Evolutionary conservation across 306 rosid genomes (phyloP).

Genomic region (Prosopis cineraria): DNA sequence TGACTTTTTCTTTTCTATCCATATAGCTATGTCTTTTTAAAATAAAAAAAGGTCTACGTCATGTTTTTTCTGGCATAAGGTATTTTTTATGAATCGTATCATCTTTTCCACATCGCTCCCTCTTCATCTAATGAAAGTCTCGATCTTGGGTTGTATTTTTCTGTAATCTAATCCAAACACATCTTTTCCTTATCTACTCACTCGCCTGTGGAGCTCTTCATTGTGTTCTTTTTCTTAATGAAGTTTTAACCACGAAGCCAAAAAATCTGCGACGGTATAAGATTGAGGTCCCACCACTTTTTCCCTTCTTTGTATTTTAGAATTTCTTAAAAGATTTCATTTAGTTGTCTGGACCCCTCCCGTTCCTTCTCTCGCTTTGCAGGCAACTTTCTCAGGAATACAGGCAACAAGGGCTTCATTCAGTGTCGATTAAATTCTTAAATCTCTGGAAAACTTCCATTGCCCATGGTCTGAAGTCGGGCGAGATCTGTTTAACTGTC

Average conservation of each 20-base stretch:
- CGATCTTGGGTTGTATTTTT: background rate
- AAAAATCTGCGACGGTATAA: conserved; percentile 52
- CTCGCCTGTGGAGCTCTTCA: background rate
- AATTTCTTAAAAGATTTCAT: conserved; percentile 34
- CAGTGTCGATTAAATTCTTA: conserved; percentile 34
- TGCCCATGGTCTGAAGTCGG: conserved; percentile 46
- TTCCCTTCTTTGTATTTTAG: conserved; percentile 16
- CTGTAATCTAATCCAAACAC: background rate
- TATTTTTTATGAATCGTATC: no score
- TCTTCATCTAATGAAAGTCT: background rate
- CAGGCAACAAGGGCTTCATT: conserved; percentile 50
- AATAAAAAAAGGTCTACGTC: background rate
- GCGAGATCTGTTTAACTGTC: conserved; percentile 52
- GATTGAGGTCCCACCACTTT: conserved; percentile 54
- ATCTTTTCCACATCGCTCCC: background rate
- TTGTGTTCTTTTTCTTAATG: conserved; percentile 28
- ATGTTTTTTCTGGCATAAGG: background rate
- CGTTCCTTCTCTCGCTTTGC: conserved; percentile 52
- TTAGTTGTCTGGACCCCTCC: conserved; percentile 38
- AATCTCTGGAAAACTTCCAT: conserved; percentile 41
- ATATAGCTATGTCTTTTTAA: background rate
- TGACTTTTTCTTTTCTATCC: background rate
- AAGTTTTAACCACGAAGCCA: conserved; percentile 46
- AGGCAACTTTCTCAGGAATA: conserved; percentile 53
- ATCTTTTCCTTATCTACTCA: background rate